Base-by-base conservation (phyloP, 2,329 filamentous ascomycete genomes). In the Pestalotiopsis sp. region DNA sequence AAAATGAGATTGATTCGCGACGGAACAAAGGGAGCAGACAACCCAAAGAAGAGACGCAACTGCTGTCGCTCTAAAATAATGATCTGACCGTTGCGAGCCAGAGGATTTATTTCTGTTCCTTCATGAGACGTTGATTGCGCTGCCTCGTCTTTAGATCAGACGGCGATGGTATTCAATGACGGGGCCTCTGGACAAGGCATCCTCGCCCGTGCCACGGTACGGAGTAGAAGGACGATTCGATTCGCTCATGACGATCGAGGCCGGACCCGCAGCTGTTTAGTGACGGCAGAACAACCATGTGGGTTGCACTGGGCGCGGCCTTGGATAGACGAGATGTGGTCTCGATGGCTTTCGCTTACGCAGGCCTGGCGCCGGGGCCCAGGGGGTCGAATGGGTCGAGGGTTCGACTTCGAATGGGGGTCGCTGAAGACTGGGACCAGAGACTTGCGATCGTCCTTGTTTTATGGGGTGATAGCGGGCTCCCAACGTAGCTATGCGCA, bases 311-410 rank as follows among this genome's bases (percentile, higher is more conserved):
- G 44, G 44, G 17, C 20, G 44, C 58, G 30, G 58, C 58, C 40
- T 61, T 61, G 58, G 58, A 61, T 61, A 61, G 30, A 61, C 58
- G 30, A 61, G 58, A 35, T 35, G 26, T 52, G 44, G 44, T 52
- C 26, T 35, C 30, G 30, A 7, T 35, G 30, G 30, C 30, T 39
- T 35, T 61, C 30, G 58, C 58, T 61, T 35, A 35, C 26, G 58
- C 58, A 35, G 26, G 57, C 30, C 30, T 35, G 57, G 10, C 14
- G 57, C 14, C 11, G 17, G 11, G 13, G 26, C 24, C n/a, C 30
- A 61, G n/a, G 44, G 44, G 10, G n/a, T 48, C 44, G 14, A 48
- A 48, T 48, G 44, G 44, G n/a, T n/a, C n/a, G n/a, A n/a, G n/a
- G n/a, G 44, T 14, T n/a, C 6, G 44, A 48, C 44, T 26, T 26